Evolutionary conservation across 1,284 basidiomycete species (phyloP).

Genomic region (Ustilago lituana): DNA sequence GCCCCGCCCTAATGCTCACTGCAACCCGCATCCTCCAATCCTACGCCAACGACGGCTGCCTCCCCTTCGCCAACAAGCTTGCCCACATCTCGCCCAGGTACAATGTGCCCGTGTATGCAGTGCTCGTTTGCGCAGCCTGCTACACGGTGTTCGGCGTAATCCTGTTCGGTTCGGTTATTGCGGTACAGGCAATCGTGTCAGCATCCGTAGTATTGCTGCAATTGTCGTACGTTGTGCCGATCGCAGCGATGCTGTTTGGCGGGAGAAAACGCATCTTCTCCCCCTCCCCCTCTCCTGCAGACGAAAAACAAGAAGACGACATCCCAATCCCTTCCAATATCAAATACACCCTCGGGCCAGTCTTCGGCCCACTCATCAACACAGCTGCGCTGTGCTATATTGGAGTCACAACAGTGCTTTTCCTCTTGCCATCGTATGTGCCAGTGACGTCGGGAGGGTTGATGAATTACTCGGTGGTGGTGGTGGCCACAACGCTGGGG

Average conservation of each 20-base stretch:
- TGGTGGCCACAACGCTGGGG: conserved; percentile 12
- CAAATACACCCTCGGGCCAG: conserved; percentile 32
- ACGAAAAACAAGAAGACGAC: conserved; percentile 15
- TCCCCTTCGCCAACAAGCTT: conserved; percentile 27
- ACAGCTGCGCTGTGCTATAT: conserved; percentile 34
- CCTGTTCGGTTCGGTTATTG: conserved; percentile 38
- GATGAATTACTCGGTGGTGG: conserved; percentile 42
- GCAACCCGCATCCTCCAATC: conserved; percentile 38
- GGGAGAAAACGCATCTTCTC: conserved; percentile 27
- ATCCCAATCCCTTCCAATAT: conserved; percentile 26
- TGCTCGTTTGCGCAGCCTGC: conserved; percentile 20
- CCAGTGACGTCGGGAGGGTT: conserved; percentile 30
- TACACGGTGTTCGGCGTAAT: conserved; percentile 34
- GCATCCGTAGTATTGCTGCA: conserved; percentile 40
- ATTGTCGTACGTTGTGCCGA: conserved; percentile 30
- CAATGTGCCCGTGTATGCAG: conserved; percentile 36
- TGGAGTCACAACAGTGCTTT: conserved; percentile 34
- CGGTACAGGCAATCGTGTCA: conserved; percentile 28
- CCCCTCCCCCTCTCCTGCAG: not conserved
- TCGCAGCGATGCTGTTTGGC: conserved; percentile 35
- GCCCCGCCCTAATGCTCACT: conserved; percentile 38
- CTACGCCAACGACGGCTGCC: conserved; percentile 36
- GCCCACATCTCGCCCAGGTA: conserved; percentile 19
- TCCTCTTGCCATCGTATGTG: conserved; percentile 29
- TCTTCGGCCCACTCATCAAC: conserved; percentile 32